A percentile compares a stretch with the other conserved stretches of the same genome.
Evolutionary conservation across 2,329 filamentous ascomycete genomes (phyloP).

Genomic region (Colletotrichum sp.): DNA sequence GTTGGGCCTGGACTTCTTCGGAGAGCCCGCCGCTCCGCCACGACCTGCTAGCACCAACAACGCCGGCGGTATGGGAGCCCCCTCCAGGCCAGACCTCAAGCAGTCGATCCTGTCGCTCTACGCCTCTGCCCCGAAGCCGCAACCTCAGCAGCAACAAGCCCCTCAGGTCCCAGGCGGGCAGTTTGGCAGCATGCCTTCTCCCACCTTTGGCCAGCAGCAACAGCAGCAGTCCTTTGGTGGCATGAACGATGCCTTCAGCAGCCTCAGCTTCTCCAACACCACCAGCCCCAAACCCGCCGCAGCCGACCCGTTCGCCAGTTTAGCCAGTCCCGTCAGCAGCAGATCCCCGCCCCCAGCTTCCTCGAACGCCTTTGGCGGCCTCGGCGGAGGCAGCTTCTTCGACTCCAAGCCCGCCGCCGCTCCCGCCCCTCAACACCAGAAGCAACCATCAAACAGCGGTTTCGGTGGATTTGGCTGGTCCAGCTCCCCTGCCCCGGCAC

Average conservation of each 20-base stretch:
- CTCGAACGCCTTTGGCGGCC: slow-evolving; percentile 52
- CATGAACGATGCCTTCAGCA: slow-evolving; percentile 76
- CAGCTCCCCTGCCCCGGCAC: slow-evolving; percentile 46
- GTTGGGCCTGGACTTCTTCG: slow-evolving; percentile 91
- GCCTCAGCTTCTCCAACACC: slow-evolving; percentile 48
- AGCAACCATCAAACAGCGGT: slow-evolving; percentile 60
- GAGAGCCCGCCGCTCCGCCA: slow-evolving; percentile 73
- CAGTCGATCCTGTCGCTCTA: slow-evolving; percentile 97
- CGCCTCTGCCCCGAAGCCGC: slow-evolving; percentile 81
- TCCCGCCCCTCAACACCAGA: slow-evolving; percentile 49
- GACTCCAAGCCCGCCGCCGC: slow-evolving; percentile 71
- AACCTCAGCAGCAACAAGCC: slow-evolving; percentile 52
- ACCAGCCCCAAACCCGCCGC: slow-evolving; percentile 53
- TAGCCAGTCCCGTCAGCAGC: slow-evolving; percentile 44
- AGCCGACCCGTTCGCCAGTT: slow-evolving; percentile 65
- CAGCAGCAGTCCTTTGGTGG: slow-evolving; percentile 61
- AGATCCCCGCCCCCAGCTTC: slow-evolving; percentile 38
- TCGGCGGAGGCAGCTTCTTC: slow-evolving; percentile 84
- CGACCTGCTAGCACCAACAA: slow-evolving; percentile 83
- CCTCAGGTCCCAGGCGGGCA: slow-evolving; percentile 58
- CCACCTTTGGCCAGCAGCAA: slow-evolving; percentile 52
- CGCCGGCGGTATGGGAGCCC: slow-evolving; percentile 61
- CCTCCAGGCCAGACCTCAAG: slow-evolving; percentile 91
- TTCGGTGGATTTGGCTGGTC: slow-evolving; percentile 73
- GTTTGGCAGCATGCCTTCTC: slow-evolving; percentile 72